Percentiles rank a stretch among this genome's conserved stretches.
These are phyloP conservation scores for Plasmodium berghei DNA, from an alignment of 169 alveolate species.

Conservation along the genomic window DNA sequence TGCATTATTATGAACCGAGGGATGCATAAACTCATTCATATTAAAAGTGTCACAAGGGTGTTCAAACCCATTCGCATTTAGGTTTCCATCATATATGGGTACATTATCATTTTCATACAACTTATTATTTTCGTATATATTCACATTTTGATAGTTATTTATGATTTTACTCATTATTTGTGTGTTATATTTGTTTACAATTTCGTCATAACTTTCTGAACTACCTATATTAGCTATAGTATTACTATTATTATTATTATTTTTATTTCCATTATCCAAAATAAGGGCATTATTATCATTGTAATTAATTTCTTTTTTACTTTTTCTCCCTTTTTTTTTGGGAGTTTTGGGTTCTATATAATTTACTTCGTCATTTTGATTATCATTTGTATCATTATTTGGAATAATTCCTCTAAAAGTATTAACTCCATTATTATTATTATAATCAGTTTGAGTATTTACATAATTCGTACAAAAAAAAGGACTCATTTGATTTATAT, in stretches of 20 bases:
- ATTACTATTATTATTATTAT: too few relatives aligned
- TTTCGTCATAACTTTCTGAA: neutral
- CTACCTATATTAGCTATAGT: too few relatives aligned
- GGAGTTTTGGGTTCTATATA: neutral
- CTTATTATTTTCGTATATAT: neutral
- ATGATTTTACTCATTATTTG: neutral
- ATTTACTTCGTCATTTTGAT: neutral
- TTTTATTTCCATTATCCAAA: too few relatives aligned
- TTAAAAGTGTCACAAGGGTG: slow-evolving; percentile 9
- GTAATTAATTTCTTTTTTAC: neutral
- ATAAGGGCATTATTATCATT: neutral
- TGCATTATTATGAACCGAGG: neutral
- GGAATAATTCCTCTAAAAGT: neutral
- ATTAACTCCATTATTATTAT: neutral
- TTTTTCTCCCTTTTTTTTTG: neutral
- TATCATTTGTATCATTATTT: neutral
- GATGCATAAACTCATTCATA: slow-evolving; percentile 11
- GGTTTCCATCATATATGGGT: neutral
- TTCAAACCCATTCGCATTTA: neutral
- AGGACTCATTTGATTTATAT: neutral
- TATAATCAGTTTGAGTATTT: neutral
- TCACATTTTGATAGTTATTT: neutral
- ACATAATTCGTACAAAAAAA: neutral
- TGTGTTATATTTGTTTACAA: neutral
- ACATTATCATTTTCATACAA: neutral